These are phyloP conservation scores for Gryganskiella cystojenkinii DNA, from an alignment of 192 early-diverging fungal species.

Conservation along the genomic window DNA sequence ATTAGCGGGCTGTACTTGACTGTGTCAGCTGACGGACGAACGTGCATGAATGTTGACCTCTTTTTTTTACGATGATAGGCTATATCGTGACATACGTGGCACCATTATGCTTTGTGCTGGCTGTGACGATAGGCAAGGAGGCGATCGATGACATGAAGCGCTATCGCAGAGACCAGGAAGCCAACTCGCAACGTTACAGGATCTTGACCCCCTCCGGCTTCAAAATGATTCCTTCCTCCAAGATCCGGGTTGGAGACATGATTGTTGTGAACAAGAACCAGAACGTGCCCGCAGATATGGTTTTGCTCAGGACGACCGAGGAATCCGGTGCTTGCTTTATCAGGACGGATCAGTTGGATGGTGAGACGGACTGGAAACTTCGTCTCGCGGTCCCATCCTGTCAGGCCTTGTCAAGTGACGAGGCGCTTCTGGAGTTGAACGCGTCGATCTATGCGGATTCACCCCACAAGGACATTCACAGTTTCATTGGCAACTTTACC, in stretches of 20 bases:
- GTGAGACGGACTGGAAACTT: constrained; percentile 98
- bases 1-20: neutral
- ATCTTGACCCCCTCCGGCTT: constrained; percentile 62
- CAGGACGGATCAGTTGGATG: constrained; percentile 96
- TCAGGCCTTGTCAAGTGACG: constrained; percentile 75
- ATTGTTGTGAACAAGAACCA: constrained; percentile 88
- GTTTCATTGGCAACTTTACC: constrained; percentile 83
- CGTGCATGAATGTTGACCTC: neutral
- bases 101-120: constrained; percentile 91
- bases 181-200: constrained; percentile 87
- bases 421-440: constrained; percentile 67
- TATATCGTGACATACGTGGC: constrained; percentile 93
- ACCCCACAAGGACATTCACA: constrained; percentile 95
- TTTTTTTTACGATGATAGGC: constrained; percentile 57
- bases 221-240: constrained; percentile 77
- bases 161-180: constrained; percentile 84
- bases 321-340: constrained; percentile 91
- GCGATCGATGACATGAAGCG: constrained; percentile 90
- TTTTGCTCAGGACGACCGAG: constrained; percentile 88
- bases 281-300: constrained; percentile 91
- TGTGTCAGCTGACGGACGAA: neutral
- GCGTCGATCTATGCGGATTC: constrained; percentile 88
- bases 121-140: constrained; percentile 93
- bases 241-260: constrained; percentile 91
- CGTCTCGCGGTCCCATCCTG: constrained; percentile 84